A percentile compares a stretch with the other conserved stretches of the same genome.
These are phyloP conservation scores for Penicillium sp. DNA, from an alignment of 2,329 filamentous ascomycete species.

Conservation along the genomic window DNA sequence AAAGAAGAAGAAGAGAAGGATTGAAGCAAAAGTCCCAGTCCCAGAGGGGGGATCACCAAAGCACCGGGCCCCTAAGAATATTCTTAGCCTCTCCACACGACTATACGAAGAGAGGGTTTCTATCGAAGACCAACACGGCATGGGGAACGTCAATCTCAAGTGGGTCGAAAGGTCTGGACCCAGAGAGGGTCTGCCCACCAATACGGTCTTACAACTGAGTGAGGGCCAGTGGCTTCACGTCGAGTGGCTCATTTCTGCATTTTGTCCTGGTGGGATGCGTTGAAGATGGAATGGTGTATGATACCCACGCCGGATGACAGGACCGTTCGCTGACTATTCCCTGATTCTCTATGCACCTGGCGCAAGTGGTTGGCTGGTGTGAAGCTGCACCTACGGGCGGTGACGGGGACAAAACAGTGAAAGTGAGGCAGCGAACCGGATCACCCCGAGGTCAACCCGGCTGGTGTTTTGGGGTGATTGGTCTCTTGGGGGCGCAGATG, in stretches of 20 bases:
- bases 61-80: constrained; percentile 1
- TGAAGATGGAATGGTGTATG: neutral
- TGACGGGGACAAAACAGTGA: constrained; percentile 21
- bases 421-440: constrained; percentile 48
- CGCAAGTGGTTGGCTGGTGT: constrained; percentile 5
- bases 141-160: neutral
- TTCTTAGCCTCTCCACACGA: constrained; percentile 13
- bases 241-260: constrained; percentile 3
- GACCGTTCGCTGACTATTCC: constrained; percentile 7
- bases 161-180: constrained; percentile 1
- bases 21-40: constrained; percentile 19
- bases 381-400: constrained; percentile 10
- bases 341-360: neutral
- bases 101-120: constrained; percentile 15
- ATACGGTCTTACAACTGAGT: neutral
- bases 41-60: constrained; percentile 12
- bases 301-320: constrained; percentile 4
- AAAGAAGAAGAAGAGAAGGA: constrained; percentile 6
- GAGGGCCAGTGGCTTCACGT: neutral
- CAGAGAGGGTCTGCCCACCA: neutral
- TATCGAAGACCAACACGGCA: constrained; percentile 5
- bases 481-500: constrained; percentile 1
- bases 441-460: constrained; percentile 28
- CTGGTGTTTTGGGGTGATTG: constrained; percentile 3
- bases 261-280: neutral